phyloP scores from a whole-genome alignment of 148 eudicot species.

The Agrostemma githago region DNA sequence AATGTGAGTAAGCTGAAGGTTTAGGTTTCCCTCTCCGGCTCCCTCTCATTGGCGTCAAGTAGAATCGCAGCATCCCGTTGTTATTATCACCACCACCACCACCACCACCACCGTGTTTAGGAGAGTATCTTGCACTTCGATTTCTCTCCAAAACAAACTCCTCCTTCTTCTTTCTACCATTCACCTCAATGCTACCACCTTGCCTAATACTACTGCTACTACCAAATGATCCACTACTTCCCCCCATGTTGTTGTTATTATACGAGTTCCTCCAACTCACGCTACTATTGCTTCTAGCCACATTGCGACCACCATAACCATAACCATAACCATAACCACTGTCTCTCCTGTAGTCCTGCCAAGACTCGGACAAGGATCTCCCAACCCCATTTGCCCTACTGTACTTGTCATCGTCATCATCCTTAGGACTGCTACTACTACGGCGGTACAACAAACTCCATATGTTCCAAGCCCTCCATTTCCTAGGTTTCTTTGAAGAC shows the following conservation, averaged over 20 bases:
- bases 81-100: slow-evolving; percentile 38
- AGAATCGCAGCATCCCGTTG: slow-evolving; percentile 65
- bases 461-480: slow-evolving; percentile 77
- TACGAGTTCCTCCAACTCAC: slow-evolving; percentile 76
- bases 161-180: slow-evolving; percentile 34
- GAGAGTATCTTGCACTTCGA: slow-evolving; percentile 45
- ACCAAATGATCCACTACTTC: slow-evolving; percentile 36
- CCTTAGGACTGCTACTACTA: slow-evolving; percentile 32
- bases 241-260: slow-evolving; percentile 9
- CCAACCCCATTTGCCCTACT: slow-evolving; percentile 68
- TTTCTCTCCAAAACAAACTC: slow-evolving; percentile 44
- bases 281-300: slow-evolving; percentile 75
- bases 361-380: slow-evolving; percentile 71
- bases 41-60: slow-evolving; percentile 68
- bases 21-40: slow-evolving; percentile 48
- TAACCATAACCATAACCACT: slow-evolving; percentile 27
- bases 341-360: slow-evolving; percentile 60
- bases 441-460: slow-evolving; percentile 73
- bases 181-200: slow-evolving; percentile 38
- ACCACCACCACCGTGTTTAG: slow-evolving; percentile 33
- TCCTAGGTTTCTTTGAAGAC: slow-evolving; percentile 45
- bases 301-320: slow-evolving; percentile 42
- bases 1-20: slow-evolving; percentile 35
- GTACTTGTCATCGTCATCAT: slow-evolving; percentile 62
- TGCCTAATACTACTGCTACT: slow-evolving; percentile 49